phyloP scores from a whole-genome alignment of 495 filamentous ascomycete genomes.

The Podospora tetraspora region DNA sequence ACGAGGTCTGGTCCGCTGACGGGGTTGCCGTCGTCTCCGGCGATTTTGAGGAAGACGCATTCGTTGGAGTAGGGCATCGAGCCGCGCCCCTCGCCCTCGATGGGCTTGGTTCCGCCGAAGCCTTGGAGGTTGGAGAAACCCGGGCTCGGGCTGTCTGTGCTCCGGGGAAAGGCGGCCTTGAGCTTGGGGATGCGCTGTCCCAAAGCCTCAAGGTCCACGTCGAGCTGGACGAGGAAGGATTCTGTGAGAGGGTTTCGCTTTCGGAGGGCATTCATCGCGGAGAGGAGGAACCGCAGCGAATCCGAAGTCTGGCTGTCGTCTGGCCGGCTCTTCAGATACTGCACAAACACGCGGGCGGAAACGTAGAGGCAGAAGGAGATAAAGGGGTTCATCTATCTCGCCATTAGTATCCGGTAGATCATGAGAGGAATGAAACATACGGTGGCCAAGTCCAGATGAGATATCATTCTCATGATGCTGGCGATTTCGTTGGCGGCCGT shows the following conservation, averaged over 20 bases:
- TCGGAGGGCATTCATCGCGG: conserved; percentile 84
- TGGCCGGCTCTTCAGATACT: conserved; percentile 84
- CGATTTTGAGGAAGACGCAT: conserved; percentile 30
- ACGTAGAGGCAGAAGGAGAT: conserved; percentile 96
- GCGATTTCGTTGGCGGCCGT: conserved; percentile 91
- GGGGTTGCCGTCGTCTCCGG: conserved; percentile 29
- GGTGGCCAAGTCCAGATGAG: conserved; percentile 75
- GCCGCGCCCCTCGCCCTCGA: background rate
- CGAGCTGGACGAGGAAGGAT: conserved; percentile 89
- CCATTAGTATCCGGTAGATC: background rate
- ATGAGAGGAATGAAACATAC: conserved; percentile 49
- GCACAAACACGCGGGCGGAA: conserved; percentile 88
- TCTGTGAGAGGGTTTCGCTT: conserved; percentile 86
- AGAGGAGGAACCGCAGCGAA: conserved; percentile 82
- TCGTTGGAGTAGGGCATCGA: conserved; percentile 28
- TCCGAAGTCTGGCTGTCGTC: conserved; percentile 76
- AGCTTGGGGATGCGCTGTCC: conserved; percentile 49
- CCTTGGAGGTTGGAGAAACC: background rate
- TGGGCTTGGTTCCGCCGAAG: background rate
- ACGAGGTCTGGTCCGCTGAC: conserved; percentile 25
- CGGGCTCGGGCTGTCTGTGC: conserved; percentile 34
- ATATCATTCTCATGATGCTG: conserved; percentile 93
- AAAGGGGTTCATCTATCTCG: conserved; percentile 83
- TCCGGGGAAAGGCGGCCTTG: conserved; percentile 45
- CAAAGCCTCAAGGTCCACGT: conserved; percentile 78